A percentile compares a stretch with the other conserved stretches of the same genome.
phyloP scores from a whole-genome alignment of 768 basidiomycete genomes.

The Cystobasidium tubakii region DNA sequence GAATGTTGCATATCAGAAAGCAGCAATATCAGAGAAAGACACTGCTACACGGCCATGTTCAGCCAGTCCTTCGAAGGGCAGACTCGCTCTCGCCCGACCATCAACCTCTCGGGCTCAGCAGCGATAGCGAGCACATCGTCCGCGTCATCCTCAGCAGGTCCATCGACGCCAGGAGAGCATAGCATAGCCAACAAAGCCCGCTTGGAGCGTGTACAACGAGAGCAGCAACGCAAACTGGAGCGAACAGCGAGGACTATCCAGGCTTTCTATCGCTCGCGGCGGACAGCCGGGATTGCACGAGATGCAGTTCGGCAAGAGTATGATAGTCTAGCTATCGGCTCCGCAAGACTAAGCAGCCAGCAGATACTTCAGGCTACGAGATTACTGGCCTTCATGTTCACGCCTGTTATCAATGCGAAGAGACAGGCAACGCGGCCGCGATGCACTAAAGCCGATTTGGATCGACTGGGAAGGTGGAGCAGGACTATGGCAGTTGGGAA shows the following conservation, averaged over 20 bases:
- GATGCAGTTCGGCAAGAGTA: constrained; percentile 3
- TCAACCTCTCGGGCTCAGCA: constrained; percentile 22
- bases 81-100: constrained; percentile 29
- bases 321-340: neutral
- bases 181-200: constrained; percentile 21
- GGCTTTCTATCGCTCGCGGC: constrained; percentile 10
- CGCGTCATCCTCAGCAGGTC: constrained; percentile 20
- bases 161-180: constrained; percentile 2
- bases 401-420: neutral
- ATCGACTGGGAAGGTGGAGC: constrained; percentile 13
- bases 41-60: constrained; percentile 12
- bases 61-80: constrained; percentile 28
- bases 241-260: constrained; percentile 9
- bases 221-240: constrained; percentile 14
- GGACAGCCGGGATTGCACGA: neutral
- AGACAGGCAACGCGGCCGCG: neutral
- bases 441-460: constrained; percentile 13
- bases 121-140: constrained; percentile 10
- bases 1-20: too few species aligned
- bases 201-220: neutral
- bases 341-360: neutral
- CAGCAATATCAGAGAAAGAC: too few species aligned
- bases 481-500: constrained; percentile 21
- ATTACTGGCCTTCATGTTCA: constrained; percentile 2
- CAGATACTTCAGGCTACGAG: neutral